A percentile compares a stretch with the other conserved stretches of the same genome.
Evolutionary conservation across 306 rosid species (phyloP).

Genomic region (Prunus mume): DNA sequence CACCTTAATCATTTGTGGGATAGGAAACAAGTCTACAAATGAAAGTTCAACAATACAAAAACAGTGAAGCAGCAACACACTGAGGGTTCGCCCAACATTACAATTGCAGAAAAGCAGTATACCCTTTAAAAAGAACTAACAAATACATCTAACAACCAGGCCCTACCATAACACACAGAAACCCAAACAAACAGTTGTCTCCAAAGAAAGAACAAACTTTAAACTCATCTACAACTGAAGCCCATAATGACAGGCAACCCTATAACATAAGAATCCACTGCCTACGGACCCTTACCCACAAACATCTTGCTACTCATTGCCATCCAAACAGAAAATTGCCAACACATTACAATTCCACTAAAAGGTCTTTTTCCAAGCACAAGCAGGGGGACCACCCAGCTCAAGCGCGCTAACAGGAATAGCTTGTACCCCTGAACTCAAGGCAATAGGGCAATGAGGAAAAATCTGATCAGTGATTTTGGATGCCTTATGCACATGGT

Average conservation of each 20-base stretch:
- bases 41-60: neutral
- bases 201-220: neutral
- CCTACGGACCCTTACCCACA: neutral
- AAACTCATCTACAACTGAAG: neutral
- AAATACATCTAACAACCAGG: neutral
- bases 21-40: neutral
- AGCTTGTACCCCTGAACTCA: no score
- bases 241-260: neutral
- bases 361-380: neutral
- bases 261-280: neutral
- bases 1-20: neutral
- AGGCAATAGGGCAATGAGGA: no score
- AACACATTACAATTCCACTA: neutral
- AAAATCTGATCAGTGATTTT: neutral
- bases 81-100: neutral
- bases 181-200: neutral
- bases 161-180: neutral
- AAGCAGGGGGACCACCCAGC: neutral
- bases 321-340: neutral
- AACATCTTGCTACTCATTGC: neutral
- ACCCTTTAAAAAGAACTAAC: neutral
- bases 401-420: neutral
- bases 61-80: neutral
- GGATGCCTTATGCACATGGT: neutral
- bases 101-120: neutral